These are phyloP conservation scores for Gymnopilus dilepis DNA, from an alignment of 768 basidiomycete genomes.

Conservation along the genomic window DNA sequence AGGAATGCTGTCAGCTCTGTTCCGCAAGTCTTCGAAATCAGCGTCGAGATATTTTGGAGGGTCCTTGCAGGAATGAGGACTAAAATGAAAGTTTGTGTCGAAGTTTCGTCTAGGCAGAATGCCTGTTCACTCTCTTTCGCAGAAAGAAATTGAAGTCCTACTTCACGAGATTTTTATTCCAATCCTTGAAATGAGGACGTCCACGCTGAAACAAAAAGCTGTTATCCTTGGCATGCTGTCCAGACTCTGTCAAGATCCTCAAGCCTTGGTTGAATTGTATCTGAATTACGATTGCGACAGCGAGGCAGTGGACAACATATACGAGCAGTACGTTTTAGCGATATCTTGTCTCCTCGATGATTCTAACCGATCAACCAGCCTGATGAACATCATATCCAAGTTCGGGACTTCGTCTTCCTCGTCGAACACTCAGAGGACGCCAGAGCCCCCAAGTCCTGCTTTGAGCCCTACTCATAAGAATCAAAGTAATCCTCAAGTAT, in stretches of 20 bases:
- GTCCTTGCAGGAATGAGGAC: slow-evolving; percentile 93
- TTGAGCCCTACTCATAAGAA: slow-evolving; percentile 55
- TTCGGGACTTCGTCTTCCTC: slow-evolving; percentile 69
- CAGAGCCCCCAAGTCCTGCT: slow-evolving; percentile 67
- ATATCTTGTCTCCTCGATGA: neutral
- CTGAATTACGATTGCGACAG: slow-evolving; percentile 99
- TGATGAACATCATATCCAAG: slow-evolving; percentile 97
- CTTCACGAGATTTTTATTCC: slow-evolving; percentile 98
- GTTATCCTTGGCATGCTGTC: slow-evolving; percentile 89
- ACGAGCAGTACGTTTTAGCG: slow-evolving; percentile 77
- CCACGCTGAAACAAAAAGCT: slow-evolving; percentile 93
- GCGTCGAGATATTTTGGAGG: slow-evolving; percentile 98
- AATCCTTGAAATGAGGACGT: slow-evolving; percentile 96
- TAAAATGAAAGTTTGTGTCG: slow-evolving; percentile 81
- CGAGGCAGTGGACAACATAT: slow-evolving; percentile 94
- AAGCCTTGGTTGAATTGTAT: slow-evolving; percentile 97
- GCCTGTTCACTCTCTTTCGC: slow-evolving; percentile 15
- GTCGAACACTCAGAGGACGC: slow-evolving; percentile 50
- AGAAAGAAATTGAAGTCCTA: slow-evolving; percentile 99
- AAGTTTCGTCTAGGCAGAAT: slow-evolving; percentile 9
- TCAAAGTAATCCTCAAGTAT: slow-evolving; percentile 50
- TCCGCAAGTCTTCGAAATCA: slow-evolving; percentile 95
- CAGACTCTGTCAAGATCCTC: slow-evolving; percentile 92
- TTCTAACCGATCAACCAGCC: slow-evolving; percentile 43
- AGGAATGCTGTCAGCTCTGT: slow-evolving; percentile 96